Base-by-base conservation (phyloP, 495 filamentous ascomycete species). In the Trichocladium uniseriatum region DNA sequence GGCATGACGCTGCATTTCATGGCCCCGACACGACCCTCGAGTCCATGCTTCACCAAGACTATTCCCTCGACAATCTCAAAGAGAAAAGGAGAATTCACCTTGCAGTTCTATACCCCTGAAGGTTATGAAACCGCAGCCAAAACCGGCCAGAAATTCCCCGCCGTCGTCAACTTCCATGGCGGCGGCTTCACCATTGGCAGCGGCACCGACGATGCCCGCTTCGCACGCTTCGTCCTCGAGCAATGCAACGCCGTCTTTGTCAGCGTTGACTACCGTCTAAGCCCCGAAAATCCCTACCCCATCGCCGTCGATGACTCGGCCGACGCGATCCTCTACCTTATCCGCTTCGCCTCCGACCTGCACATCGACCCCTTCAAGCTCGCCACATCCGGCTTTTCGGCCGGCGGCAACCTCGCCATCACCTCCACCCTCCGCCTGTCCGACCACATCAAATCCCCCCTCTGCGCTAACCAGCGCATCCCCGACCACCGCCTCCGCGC, bases 341-440 rank as follows among this genome's bases (percentile, higher is more conserved):
- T 81, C 18, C 61, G 66, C 0, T 70, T 84, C 55, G 79, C 82
- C 0, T 61, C 63, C 1, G 77, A 83, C 16, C 58, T 71, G 5
- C 57, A 62, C 37, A 57, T 75, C 20, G 66, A 75, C 32, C 60
- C 62, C 10, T 50, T 52, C 31, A 60, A 59, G 39, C 78, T 95
- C 14, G 86, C 81, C 3, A 68, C 90, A 9, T 87, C 78, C 5
- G 90, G 90, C 14, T 97, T 97, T 67, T 89, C 83, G 0, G 86
- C 87, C 2, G 91, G 91, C 2, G 91, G 81, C 11, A 97, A 95
- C 57, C 78, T 94, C 54, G 78, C 81, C 20, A 81, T 95, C 53
- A 90, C 89, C 0, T 81, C 90, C 0, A 83, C 86, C 0, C 68
- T 95, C 16, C 76, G 83, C 18, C 65, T 95, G 1, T 65, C 75